Percentiles rank a stretch among this genome's conserved stretches.
These are phyloP conservation scores for Trapa bicornis DNA, from an alignment of 345 rosid species.

Conservation along the genomic window DNA sequence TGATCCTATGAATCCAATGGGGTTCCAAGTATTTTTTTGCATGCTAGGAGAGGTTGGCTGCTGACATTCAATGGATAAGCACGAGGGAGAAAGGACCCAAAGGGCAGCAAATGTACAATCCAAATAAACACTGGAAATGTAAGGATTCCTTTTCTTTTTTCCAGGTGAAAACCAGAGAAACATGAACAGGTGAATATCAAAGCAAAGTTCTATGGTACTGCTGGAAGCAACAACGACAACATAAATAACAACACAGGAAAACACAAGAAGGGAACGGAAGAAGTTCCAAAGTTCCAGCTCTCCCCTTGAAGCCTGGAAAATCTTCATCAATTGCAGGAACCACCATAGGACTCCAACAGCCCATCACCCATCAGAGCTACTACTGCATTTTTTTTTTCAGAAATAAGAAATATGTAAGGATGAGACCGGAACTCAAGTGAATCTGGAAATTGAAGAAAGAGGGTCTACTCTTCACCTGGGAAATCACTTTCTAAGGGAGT, in stretches of 20 bases:
- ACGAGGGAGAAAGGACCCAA: too few species aligned
- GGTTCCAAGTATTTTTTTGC: too few species aligned
- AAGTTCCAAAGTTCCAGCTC: not conserved
- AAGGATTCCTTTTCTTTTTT: not conserved
- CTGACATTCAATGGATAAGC: too few species aligned
- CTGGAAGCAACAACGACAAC: not conserved
- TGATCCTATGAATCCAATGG: too few species aligned
- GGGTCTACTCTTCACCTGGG: constrained; percentile 6
- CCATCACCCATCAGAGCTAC: not conserved
- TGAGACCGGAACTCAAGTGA: not conserved
- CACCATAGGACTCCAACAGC: not conserved
- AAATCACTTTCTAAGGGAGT: constrained; percentile 46
- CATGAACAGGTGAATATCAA: not conserved
- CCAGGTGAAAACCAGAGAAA: not conserved
- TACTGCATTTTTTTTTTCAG: not conserved
- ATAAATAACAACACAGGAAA: constrained; percentile 6
- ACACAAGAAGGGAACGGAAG: constrained; percentile 3
- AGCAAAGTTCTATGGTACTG: not conserved
- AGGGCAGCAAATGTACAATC: not conserved
- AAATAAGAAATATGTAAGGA: not conserved
- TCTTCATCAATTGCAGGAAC: not conserved
- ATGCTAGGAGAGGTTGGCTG: too few species aligned
- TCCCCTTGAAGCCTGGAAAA: not conserved
- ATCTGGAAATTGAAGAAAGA: constrained; percentile 2
- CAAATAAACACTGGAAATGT: not conserved